A percentile compares a stretch with the other conserved stretches of the same genome.
These are phyloP conservation scores for Tremellales sp. DNA, from an alignment of 1,284 basidiomycete genomes.

Conservation along the genomic window DNA sequence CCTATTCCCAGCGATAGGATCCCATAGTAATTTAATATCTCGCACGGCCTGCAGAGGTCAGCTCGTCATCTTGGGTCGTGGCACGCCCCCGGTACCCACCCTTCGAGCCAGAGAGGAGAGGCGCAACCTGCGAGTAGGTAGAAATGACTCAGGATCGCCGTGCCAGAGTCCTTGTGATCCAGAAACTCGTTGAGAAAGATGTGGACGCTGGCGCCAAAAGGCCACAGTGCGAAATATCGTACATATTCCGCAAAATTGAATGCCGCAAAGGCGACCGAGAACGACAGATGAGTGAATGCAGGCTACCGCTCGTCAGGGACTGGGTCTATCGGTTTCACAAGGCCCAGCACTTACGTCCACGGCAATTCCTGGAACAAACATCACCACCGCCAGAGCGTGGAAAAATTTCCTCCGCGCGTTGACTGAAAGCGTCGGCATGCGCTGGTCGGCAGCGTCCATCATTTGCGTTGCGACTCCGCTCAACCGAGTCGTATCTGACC, in stretches of 20 bases:
- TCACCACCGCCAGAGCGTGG: slow-evolving; percentile 88
- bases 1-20: slow-evolving; percentile 87
- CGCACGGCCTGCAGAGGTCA: slow-evolving; percentile 57
- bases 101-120: slow-evolving; percentile 90
- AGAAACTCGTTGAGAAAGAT: slow-evolving; percentile 97
- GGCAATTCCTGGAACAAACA: slow-evolving; percentile 92
- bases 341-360: slow-evolving; percentile 67
- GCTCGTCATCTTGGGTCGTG: background rate
- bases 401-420: slow-evolving; percentile 98
- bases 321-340: background rate
- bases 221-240: slow-evolving; percentile 96
- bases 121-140: slow-evolving; percentile 95
- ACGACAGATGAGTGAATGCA: slow-evolving; percentile 90
- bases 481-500: slow-evolving; percentile 5
- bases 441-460: slow-evolving; percentile 80
- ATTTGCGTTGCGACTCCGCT: slow-evolving; percentile 63
- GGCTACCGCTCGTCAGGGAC: slow-evolving; percentile 65
- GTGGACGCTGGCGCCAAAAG: slow-evolving; percentile 89
- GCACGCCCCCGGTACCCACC: slow-evolving; percentile 53
- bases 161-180: slow-evolving; percentile 91
- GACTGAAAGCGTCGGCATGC: slow-evolving; percentile 79
- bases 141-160: slow-evolving; percentile 95
- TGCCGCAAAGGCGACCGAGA: slow-evolving; percentile 85
- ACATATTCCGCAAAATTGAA: slow-evolving; percentile 96
- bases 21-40: slow-evolving; percentile 79